Evolutionary conservation across 352 stramenopile species (phyloP), one percentile per base, ranked within the genome.

Genomic region (Thraustochytrium sp.): DNA sequence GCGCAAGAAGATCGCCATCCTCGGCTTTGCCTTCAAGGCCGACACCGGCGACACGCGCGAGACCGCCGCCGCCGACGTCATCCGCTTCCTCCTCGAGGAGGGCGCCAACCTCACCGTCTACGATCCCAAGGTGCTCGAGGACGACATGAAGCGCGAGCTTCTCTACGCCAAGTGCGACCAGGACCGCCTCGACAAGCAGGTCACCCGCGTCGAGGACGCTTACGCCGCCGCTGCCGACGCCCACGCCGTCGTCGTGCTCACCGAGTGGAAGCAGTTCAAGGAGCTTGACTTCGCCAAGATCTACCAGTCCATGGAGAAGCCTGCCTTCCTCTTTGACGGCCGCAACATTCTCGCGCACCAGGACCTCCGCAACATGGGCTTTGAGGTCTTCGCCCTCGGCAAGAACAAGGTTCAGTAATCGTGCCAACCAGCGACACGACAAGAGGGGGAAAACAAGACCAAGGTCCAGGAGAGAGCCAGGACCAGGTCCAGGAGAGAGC

Each of bases 21-120:
- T 99, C 21, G 97, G 97, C 83, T 99, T 98, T 88, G 97, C 97
- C 21, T 99, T 99, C 90, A 99, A 99, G 93, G 99, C 98, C 87
- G 96, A 99, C 89, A 99, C 97, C 51, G 97, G 97, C 31, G 97
- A 99, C 89, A 97, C 97, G 51, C 94, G 97, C 38, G 97, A 99
- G 90, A 99, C 96, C 1, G 93, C 97, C 3, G 95, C 96, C 0
- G 97, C 96, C 36, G 97, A 98, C 84, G 96, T 99, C 54, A 91
- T 97, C 86, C 97, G 97, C 87, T 94, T 94, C 82, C 89, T 99
- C 75, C 85, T 99, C 0, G 91, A 97, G 54, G 97, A 99, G 87
- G 89, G 93, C 61, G 97, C 97, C 48, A 90, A 94, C 34, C 91
- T 99, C 82, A 91, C 93, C 42, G 93, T 99, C 49, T 99, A 98